Percentiles rank a stretch among this genome's conserved stretches.
These are phyloP conservation scores for Tolypocladium tundrense DNA, from an alignment of 2,329 filamentous ascomycete species.

Conservation along the genomic window DNA sequence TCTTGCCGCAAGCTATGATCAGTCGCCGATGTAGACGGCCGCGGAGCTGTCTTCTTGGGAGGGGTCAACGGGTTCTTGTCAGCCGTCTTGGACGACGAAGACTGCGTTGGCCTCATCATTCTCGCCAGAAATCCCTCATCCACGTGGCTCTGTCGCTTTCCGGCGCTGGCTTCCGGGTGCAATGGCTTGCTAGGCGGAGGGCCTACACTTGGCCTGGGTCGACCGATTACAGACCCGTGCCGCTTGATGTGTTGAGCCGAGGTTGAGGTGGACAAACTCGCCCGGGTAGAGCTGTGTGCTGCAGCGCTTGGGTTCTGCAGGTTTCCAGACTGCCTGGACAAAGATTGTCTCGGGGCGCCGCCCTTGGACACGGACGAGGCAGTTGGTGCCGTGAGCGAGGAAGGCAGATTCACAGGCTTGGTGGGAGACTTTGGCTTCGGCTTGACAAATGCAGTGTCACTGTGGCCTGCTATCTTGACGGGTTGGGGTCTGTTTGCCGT, in stretches of 20 bases:
- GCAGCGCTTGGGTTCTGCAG: conserved; percentile 20
- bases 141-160: conserved; percentile 43
- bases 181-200: conserved; percentile 44
- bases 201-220: conserved; percentile 42
- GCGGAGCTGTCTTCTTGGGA: conserved; percentile 27
- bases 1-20: conserved; percentile 9
- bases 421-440: conserved; percentile 60
- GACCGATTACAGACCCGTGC: conserved; percentile 33
- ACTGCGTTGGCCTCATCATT: conserved; percentile 69
- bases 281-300: conserved; percentile 24
- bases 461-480: conserved; percentile 26
- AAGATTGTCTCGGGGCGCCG: conserved; percentile 12
- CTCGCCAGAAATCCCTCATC: conserved; percentile 67
- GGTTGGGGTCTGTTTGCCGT: conserved; percentile 32
- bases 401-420: conserved; percentile 53
- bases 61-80: conserved; percentile 49
- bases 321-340: conserved; percentile 20
- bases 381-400: conserved; percentile 60
- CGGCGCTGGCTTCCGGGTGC: conserved; percentile 13
- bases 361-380: conserved; percentile 57
- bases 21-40: conserved; percentile 11
- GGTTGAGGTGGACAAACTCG: conserved; percentile 4
- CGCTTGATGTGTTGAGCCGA: conserved; percentile 27
- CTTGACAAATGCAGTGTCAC: conserved; percentile 38
- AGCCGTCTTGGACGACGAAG: conserved; percentile 55